Evolutionary conservation across 768 basidiomycete species (phyloP), one percentile per base, ranked within the genome.

Genomic region (Pisolithus orientalis): DNA sequence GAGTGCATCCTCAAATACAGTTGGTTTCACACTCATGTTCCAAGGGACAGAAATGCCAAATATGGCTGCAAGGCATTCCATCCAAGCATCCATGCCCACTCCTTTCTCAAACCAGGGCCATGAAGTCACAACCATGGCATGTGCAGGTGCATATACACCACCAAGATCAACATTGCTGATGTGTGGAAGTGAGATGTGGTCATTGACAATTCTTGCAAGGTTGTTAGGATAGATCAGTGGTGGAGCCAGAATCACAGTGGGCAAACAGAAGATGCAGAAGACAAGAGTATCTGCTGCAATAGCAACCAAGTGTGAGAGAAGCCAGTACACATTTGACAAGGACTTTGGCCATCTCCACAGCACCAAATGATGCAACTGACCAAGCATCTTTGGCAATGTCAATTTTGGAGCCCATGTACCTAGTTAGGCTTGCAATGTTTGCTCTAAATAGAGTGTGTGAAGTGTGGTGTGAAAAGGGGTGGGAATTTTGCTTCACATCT

Each of bases 251-350:
- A 62, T 58, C 77, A 81, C 25, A 65, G 59, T 29, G 70, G 50
- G 25, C 65, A 66, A 39, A 59, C 52, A 9, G 32, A 37, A 17
- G 49, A 34, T 28, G 53, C 54, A 2, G 59, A 46, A 11, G 54
- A 50, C 1, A 55, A 58, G 32, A 80, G 63, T 32, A 82, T 65
- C 40, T 74, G 69, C 13, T 63, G 60, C n/a, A 92, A 72, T 11
- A 94, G 75, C 16, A 63, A 54, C 87, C 91, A 92, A 63, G 63
- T 25, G 45, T 61, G 9, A 91, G 70, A 55, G 73, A 77, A 10
- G 76, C 74, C 45, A 94, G 67, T 29, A 91, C 65, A 85, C 87
- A 94, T 38, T 94, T 91, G 2, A 74, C 73, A 48, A 94, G 78
- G 39, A 89, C 72, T 67, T 90, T 84, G 24, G 72, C 80, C 68